Percentiles rank a stretch among this genome's conserved stretches.
These are phyloP conservation scores for Clarireedia homoeocarpa DNA, from an alignment of 2,329 filamentous ascomycete species.

Conservation along the genomic window DNA sequence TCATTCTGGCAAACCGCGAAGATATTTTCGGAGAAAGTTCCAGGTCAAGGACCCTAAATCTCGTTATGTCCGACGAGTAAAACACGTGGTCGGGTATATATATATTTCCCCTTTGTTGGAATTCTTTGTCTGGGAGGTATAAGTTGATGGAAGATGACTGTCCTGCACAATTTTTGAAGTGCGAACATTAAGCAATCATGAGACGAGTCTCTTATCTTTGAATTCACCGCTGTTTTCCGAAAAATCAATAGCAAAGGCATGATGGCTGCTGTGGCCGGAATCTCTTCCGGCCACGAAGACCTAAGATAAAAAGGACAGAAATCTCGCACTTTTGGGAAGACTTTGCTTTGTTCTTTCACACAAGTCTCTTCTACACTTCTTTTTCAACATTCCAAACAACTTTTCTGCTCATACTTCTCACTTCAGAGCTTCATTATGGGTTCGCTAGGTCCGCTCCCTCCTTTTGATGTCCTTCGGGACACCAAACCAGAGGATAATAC, in stretches of 20 bases:
- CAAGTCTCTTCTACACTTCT: neutral
- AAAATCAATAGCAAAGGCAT: slow-evolving; percentile 4
- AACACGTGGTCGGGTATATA: slow-evolving; percentile 10
- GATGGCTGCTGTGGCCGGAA: slow-evolving; percentile 24
- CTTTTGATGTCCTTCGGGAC: slow-evolving; percentile 56
- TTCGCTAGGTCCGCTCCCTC: slow-evolving; percentile 21
- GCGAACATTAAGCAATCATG: neutral
- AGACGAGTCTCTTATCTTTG: slow-evolving; percentile 20
- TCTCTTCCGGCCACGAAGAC: slow-evolving; percentile 24
- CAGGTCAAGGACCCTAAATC: neutral
- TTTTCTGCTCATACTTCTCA: neutral
- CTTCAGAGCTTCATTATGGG: slow-evolving; percentile 23
- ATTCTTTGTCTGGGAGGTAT: neutral
- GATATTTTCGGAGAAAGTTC: neutral
- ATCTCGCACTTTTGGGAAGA: slow-evolving; percentile 10
- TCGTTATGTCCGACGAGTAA: neutral
- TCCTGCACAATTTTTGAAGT: neutral
- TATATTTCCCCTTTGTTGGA: neutral
- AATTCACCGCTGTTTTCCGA: slow-evolving; percentile 12
- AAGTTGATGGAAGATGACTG: neutral
- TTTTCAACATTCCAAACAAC: slow-evolving; percentile 1
- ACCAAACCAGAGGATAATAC: slow-evolving; percentile 53
- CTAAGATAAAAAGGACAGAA: slow-evolving; percentile 21
- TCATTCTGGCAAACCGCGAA: neutral
- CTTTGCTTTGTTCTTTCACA: slow-evolving; percentile 14